phyloP scores from a whole-genome alignment of 129 eudicot species.

The Flaveria robusta region DNA sequence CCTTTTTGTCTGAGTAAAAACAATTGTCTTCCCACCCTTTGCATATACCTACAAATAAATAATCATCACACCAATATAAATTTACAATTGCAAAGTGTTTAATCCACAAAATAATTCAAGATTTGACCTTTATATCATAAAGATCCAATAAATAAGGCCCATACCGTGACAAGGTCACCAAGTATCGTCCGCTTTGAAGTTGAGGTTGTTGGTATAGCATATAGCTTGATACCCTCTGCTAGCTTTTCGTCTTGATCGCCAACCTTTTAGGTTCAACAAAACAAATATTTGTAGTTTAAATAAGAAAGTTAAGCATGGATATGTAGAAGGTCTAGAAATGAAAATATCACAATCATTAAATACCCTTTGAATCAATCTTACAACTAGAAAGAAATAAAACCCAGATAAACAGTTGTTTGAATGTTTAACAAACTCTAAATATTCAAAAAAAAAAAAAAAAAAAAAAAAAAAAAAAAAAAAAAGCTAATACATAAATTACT shows the following conservation, averaged over 20 bases:
- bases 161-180: constrained; percentile 86
- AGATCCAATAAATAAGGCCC: background rate
- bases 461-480: no score
- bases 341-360: background rate
- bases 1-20: constrained; percentile 92
- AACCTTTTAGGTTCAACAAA: constrained; percentile 57
- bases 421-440: no score
- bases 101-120: background rate
- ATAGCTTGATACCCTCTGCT: constrained; percentile 93
- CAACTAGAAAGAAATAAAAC: background rate
- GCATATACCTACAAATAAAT: constrained; percentile 72
- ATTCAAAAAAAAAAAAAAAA: no score
- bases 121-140: constrained; percentile 8
- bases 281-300: constrained; percentile 8
- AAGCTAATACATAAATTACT: no score
- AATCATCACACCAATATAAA: constrained; percentile 10
- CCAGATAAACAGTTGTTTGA: background rate
- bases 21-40: constrained; percentile 95
- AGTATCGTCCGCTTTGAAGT: constrained; percentile 84
- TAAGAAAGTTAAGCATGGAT: background rate
- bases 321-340: background rate
- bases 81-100: background rate
- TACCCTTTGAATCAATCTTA: background rate
- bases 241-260: constrained; percentile 94
- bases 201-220: constrained; percentile 70